phyloP scores from a whole-genome alignment of 164 flowering plant species.

The Stephania japonica region DNA sequence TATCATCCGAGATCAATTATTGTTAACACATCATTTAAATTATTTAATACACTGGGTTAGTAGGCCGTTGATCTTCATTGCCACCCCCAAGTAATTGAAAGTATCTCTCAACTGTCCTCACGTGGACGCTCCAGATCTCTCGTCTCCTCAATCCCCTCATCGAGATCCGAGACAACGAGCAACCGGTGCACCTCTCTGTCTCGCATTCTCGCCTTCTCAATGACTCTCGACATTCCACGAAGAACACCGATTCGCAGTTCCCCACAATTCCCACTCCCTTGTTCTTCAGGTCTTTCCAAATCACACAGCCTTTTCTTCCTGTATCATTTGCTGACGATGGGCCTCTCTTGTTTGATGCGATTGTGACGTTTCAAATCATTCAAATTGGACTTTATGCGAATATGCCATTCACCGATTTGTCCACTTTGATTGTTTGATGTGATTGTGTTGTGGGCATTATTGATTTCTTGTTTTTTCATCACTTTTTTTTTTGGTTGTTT shows the following conservation, averaged over 20 bases:
- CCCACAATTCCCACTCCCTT: neutral
- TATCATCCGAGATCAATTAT: no score
- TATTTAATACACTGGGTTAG: neutral
- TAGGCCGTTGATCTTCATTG: neutral
- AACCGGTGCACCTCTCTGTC: neutral
- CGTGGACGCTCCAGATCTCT: neutral
- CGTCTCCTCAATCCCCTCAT: neutral
- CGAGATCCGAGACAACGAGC: neutral
- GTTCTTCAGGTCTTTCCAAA: constrained; percentile 5
- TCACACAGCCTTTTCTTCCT: no score
- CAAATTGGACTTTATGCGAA: constrained; percentile 11
- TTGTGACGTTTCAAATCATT: neutral
- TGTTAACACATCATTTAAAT: no score
- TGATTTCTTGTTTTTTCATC: neutral
- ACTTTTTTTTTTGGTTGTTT: neutral
- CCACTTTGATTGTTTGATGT: neutral
- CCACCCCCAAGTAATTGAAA: neutral
- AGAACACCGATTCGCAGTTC: neutral
- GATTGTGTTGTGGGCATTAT: neutral
- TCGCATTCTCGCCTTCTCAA: neutral
- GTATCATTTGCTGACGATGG: neutral
- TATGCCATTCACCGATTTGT: constrained; percentile 10
- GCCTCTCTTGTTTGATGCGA: neutral
- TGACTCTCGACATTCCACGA: neutral
- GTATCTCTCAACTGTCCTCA: neutral